Conservation (phyloP, 1,139 yeast species). For the Nakaseomyces kungkrabaensis region DNA sequence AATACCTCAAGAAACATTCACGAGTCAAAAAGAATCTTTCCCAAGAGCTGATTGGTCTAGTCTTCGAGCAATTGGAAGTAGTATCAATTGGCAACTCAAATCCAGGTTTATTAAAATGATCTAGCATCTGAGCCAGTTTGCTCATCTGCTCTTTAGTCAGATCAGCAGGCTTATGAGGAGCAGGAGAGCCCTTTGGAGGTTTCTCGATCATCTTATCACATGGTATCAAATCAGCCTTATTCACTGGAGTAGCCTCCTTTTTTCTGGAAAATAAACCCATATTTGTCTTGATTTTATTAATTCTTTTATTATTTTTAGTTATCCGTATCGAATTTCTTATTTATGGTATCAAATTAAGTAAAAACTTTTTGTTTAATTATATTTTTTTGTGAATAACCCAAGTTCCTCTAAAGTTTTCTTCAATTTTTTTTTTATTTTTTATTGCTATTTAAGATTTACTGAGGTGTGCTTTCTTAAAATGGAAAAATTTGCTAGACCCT, state of each 20-base stretch:
- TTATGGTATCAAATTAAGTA: too few relatives aligned
- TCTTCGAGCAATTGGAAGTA: slow-evolving; percentile 22
- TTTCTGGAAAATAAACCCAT: slow-evolving; percentile 27
- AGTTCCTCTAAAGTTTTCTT: background rate
- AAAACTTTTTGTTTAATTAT: too few relatives aligned
- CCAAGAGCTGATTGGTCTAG: slow-evolving; percentile 37
- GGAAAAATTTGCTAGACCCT: background rate
- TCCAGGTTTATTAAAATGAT: slow-evolving; percentile 44
- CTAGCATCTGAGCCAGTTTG: slow-evolving; percentile 47
- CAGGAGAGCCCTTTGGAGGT: slow-evolving; percentile 21
- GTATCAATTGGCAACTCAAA: slow-evolving; percentile 25
- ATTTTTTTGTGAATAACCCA: too few relatives aligned
- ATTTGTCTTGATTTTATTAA: background rate
- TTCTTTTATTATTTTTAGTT: background rate
- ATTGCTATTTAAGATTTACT: background rate
- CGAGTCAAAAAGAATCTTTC: slow-evolving; percentile 84
- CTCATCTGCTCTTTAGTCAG: slow-evolving; percentile 45
- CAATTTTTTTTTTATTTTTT: background rate
- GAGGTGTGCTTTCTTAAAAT: background rate
- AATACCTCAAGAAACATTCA: slow-evolving; percentile 78
- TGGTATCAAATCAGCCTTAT: slow-evolving; percentile 15
- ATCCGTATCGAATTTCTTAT: too few relatives aligned
- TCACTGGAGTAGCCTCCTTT: slow-evolving; percentile 9
- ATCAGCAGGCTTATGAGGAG: slow-evolving; percentile 15
- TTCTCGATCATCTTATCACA: slow-evolving; percentile 15